Evolutionary conservation across 1,284 basidiomycete genomes (phyloP).

Genomic region (Ceratorhiza oryzae-sativae): DNA sequence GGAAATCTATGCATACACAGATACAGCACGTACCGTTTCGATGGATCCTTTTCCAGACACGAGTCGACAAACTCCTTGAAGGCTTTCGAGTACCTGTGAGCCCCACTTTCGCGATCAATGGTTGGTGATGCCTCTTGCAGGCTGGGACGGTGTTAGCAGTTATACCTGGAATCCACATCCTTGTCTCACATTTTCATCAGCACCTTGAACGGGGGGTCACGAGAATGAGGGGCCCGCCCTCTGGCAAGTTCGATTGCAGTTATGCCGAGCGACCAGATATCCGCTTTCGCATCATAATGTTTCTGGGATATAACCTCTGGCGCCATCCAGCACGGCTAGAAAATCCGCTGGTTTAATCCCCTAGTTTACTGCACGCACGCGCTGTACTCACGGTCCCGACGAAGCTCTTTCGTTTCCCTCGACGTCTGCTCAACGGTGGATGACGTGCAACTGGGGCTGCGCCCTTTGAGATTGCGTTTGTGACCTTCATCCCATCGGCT

Average conservation of each 20-base stretch:
- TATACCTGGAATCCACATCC: conserved; percentile 39
- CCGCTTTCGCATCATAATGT: conserved; percentile 77
- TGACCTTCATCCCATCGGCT: conserved; percentile 7
- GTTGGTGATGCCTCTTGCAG: conserved; percentile 76
- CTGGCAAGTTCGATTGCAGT: conserved; percentile 85
- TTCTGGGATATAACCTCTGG: conserved; percentile 86
- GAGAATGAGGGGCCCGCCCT: conserved; percentile 81
- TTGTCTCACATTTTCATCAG: conserved; percentile 72
- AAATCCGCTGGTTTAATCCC: not conserved
- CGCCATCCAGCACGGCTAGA: conserved; percentile 90
- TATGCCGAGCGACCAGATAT: conserved; percentile 93
- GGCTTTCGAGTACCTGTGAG: conserved; percentile 78
- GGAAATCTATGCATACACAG: conserved; percentile 7
- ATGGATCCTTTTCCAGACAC: conserved; percentile 85
- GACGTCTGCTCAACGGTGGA: conserved; percentile 35
- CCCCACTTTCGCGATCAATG: conserved; percentile 72
- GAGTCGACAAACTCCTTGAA: conserved; percentile 82
- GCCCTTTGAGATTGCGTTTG: conserved; percentile 15
- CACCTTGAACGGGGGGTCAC: conserved; percentile 75
- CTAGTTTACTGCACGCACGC: not conserved
- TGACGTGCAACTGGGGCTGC: conserved; percentile 4
- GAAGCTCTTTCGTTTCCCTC: conserved; percentile 78
- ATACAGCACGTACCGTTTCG: conserved; percentile 60
- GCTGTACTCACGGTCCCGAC: conserved; percentile 74
- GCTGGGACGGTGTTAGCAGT: conserved; percentile 49